Evolutionary conservation across 164 flowering plant genomes (phyloP), one percentile per base, ranked within the genome.

Genomic region (Kingdonia uniflora): DNA sequence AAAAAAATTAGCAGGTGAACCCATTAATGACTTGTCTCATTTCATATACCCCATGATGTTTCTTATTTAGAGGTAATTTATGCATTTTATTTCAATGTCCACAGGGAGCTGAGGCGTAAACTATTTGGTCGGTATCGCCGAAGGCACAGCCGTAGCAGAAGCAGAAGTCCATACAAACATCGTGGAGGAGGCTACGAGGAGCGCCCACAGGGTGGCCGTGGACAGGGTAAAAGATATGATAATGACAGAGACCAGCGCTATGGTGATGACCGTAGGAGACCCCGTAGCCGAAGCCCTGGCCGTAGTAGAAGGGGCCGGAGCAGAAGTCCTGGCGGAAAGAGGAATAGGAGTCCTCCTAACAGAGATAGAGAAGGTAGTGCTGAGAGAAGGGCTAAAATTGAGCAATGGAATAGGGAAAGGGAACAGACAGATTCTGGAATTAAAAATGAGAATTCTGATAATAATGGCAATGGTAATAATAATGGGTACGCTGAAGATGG

Each of bases 341-440:
- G 75, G 55, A 62, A 74, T n/a, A 62, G 80, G 17, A 87, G 95
- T 49, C 95, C 97, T 1, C 35, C 35, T 29, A 29, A 29, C 35
- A 29, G 35, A 8, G 69, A 59, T 17, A 81, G 95, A 70, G 95
- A 83, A 70, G 86, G 87, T 25, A 90, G 96, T 71, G 92, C 76
- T 55, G 97, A 90, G 69, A 77, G 97, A 44, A 74, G 95, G 17
- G 95, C 96, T 43, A 91, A 75, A 68, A 91, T 91, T 71, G 95
- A 77, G 63, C 82, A 79, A 44, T 87, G 97, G 96, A 87, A 87
- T 71, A 74, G 84, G 66, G 95, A 90, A 68, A 81, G 65, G 56
- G 96, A 85, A 53, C 75, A 80, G 56, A 71, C 68, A 2, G 73
- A 70, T 53, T 55, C 58, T 41, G 72, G 51, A 40, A 58, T 44